Base-by-base conservation (phyloP, 2,329 filamentous ascomycete genomes). In the Paecilomyces sp. region DNA sequence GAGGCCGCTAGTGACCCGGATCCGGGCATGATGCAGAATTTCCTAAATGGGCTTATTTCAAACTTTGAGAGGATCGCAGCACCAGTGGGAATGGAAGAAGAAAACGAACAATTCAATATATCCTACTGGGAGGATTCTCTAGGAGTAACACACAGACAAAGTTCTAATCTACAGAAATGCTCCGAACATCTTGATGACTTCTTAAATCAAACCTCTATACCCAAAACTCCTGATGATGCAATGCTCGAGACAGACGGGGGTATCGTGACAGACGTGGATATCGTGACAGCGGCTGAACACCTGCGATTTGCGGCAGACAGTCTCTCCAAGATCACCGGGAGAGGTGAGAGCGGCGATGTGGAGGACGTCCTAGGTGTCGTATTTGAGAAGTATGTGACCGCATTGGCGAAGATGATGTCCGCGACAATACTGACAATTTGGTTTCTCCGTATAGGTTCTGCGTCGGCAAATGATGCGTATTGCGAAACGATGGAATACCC, bases 291-390 rank as follows among this genome's bases (percentile, higher is more conserved):
- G 11, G 94, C 94, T 0, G 94, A 99, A 74, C 86, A 92, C 70
- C 80, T 99, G 58, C 87, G 94, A 52, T 86, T 85, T 65, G 92
- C 92, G 12, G 92, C 91, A 0, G 85, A 88, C 57, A 88, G 86
- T 63, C 80, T 97, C n/a, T 89, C 91, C 1, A 85, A 87, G 60
- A 96, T 97, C 67, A 97, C 92, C 0, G 94, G 94, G 0, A 85
- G 85, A 58, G 92, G 92, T 0, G 90, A 92, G 67, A 85, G 84
- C 50, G 90, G 92, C 2, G 93, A 97, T 74, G 91, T 97, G 15
- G 93, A 99, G 72, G 94, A 97, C 71, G 91, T 99, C 7, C 77
- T 99, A 53, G 94, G 94, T 0, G 92, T 99, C 24, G 92, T 99
- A 3, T 99, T 99, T 77, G 93, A 97, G 74, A 97, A 96, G 90